phyloP scores from a whole-genome alignment of 2,329 filamentous ascomycete genomes.

The Penicillium italicum region DNA sequence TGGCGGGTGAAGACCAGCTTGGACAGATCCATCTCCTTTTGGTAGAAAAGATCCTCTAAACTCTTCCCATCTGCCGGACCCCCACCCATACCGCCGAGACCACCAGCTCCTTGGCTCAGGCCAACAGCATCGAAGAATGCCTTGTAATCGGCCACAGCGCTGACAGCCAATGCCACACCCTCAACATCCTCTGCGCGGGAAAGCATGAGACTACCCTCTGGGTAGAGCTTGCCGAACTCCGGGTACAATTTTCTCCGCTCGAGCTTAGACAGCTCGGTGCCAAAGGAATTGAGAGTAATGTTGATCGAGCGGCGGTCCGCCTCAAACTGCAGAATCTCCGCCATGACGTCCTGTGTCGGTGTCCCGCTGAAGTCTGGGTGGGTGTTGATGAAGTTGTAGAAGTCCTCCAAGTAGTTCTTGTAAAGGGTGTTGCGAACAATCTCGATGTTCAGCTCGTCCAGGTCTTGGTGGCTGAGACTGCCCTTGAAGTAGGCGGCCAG shows the following conservation, averaged over 20 bases:
- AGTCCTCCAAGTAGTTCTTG: slow-evolving; percentile 99
- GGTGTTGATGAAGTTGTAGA: slow-evolving; percentile 89
- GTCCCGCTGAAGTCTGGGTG: slow-evolving; percentile 82
- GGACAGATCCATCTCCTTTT: slow-evolving; percentile 98
- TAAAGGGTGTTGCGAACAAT: slow-evolving; percentile 98
- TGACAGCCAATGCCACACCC: slow-evolving; percentile 87
- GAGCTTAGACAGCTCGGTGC: slow-evolving; percentile 88
- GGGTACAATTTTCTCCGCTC: slow-evolving; percentile 97
- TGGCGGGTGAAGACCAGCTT: slow-evolving; percentile 94
- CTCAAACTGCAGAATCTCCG: slow-evolving; percentile 92
- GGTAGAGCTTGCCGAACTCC: slow-evolving; percentile 82
- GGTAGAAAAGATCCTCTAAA: slow-evolving; percentile 95
- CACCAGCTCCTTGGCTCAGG: slow-evolving; percentile 67
- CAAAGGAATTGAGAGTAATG: slow-evolving; percentile 98
- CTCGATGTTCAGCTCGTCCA: slow-evolving; percentile 98
- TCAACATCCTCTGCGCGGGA: slow-evolving; percentile 93
- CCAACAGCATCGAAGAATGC: slow-evolving; percentile 91
- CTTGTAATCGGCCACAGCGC: slow-evolving; percentile 91
- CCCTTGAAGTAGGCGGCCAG: slow-evolving; percentile 97
- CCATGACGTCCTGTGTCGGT: slow-evolving; percentile 91
- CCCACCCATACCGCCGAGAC: slow-evolving; percentile 74
- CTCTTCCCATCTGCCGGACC: slow-evolving; percentile 74
- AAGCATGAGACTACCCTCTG: slow-evolving; percentile 91
- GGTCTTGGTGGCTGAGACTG: slow-evolving; percentile 88
- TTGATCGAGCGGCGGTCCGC: slow-evolving; percentile 96